Percentiles rank a stretch among this genome's conserved stretches.
Evolutionary conservation across 345 rosid genomes (phyloP).

Genomic region (thale cress (Arabidopsis thaliana)): DNA sequence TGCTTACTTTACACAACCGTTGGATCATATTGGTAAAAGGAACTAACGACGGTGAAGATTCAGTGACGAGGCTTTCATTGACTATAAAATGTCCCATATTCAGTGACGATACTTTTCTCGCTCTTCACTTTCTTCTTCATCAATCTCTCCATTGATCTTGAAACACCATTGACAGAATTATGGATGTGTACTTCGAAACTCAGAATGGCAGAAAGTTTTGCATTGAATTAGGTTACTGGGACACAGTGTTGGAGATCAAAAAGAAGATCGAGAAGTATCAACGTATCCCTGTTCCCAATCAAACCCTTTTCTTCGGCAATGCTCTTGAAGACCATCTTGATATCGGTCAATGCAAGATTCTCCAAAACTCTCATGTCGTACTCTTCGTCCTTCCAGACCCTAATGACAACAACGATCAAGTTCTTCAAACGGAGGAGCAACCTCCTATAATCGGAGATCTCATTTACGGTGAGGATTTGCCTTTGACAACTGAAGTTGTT

Average conservation of each 20-base stretch:
- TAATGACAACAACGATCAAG: background rate
- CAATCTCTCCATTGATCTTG: slow-evolving; percentile 21
- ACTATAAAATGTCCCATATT: too few relatives aligned
- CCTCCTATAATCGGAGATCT: background rate
- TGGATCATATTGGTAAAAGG: too few relatives aligned
- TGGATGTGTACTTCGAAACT: slow-evolving; percentile 62
- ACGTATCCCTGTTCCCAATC: slow-evolving; percentile 51
- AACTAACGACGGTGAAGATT: too few relatives aligned
- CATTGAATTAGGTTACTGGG: slow-evolving; percentile 63
- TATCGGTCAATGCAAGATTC: slow-evolving; percentile 49
- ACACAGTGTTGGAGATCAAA: slow-evolving; percentile 69
- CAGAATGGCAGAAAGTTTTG: slow-evolving; percentile 25
- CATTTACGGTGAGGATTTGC: background rate
- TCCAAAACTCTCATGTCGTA: slow-evolving; percentile 55
- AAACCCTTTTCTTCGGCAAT: slow-evolving; percentile 62
- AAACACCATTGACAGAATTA: slow-evolving; percentile 32
- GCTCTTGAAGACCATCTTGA: slow-evolving; percentile 53
- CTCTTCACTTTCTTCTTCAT: background rate
- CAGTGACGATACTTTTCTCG: too few relatives aligned
- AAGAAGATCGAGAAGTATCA: slow-evolving; percentile 66
- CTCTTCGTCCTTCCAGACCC: slow-evolving; percentile 44
- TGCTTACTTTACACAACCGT: too few relatives aligned
- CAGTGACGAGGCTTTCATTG: too few relatives aligned
- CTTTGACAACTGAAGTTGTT: background rate
- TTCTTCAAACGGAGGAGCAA: background rate